Evolutionary conservation across 164 flowering plant species (phyloP).

Genomic region (Chimonanthus salicifolius): DNA sequence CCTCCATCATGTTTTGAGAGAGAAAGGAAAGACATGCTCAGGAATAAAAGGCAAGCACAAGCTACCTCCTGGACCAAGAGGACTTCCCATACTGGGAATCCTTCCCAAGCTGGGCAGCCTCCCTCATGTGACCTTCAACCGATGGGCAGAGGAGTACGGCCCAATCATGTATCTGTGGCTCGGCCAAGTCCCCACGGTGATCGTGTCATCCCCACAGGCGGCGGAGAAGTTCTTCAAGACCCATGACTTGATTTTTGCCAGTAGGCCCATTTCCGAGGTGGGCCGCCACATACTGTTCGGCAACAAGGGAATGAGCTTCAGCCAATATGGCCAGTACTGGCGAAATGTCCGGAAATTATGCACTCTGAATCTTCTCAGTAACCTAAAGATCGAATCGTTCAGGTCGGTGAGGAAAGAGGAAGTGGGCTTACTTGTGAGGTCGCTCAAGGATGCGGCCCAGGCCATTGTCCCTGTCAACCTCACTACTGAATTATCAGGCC

Average conservation of each 20-base stretch:
- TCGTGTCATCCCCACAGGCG: conserved; percentile 10
- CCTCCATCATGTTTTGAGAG: not conserved
- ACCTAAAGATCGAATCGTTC: conserved; percentile 11
- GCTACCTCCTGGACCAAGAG: not conserved
- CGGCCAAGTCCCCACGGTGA: conserved; percentile 9
- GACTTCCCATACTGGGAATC: not conserved
- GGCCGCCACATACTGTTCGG: not conserved
- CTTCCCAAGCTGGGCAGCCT: not conserved
- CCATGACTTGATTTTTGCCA: conserved; percentile 11
- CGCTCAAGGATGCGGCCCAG: conserved; percentile 13
- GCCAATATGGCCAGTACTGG: conserved; percentile 1
- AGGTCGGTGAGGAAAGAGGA: conserved; percentile 26
- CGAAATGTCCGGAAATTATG: not conserved
- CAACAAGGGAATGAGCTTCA: not conserved
- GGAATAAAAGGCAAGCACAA: not conserved
- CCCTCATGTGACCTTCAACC: conserved; percentile 7
- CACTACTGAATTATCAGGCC: conserved; percentile 13
- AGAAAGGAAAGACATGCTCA: not conserved
- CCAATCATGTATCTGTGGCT: conserved; percentile 15
- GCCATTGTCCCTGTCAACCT: conserved; percentile 11
- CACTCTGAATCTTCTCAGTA: not conserved
- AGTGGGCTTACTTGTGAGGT: conserved; percentile 10
- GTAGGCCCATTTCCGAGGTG: not conserved
- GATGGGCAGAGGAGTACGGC: conserved; percentile 10
- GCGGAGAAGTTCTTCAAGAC: conserved; percentile 20